Evolutionary conservation across 345 rosid genomes (phyloP), one percentile per base, ranked within the genome.

Genomic region (Citropsis articulata): DNA sequence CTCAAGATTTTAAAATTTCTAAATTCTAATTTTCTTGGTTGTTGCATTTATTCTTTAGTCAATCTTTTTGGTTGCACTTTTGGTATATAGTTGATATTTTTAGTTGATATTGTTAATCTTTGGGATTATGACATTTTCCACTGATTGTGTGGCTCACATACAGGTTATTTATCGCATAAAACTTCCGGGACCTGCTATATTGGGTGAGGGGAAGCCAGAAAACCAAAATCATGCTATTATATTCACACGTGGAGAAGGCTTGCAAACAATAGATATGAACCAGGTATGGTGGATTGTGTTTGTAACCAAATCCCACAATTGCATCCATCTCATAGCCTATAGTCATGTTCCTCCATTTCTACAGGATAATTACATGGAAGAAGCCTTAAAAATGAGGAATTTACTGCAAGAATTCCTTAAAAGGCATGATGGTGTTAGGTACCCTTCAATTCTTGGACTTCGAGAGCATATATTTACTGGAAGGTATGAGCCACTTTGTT

Each of bases 141-240:
- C 80, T 75, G 24, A 24, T 71, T 42, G 9, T 66, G 69, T 81
- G 79, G 70, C 56, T 27, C 7, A 9, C 50, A 60, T 18, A n/a
- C 90, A 97, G 99, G 96, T 93, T 81, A 90, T 97, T 79, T 97
- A 97, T 84, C 84, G 92, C 77, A 97, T 97, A 69, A 91, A 84
- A 83, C 98, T 97, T 84, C 99, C 99, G 4, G 99, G 99, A 77
- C 92, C 92, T 85, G 94, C 99, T 65, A 97, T 91, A 70, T 84
- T 97, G 87, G 99, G 99, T 60, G 99, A 97, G 84, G 99, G 99
- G 76, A 97, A 97, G 84, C 98, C 99, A 61, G 99, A 97, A 89
- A 97, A 97, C 85, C 98, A 97, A 81, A 94, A 97, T 78, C 98
- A 97, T 85, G 99, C 99, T 64, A 85, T 97, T 79, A 94, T 97